phyloP scores from a whole-genome alignment of 257 asterid species.

The Apocynum venetum region DNA sequence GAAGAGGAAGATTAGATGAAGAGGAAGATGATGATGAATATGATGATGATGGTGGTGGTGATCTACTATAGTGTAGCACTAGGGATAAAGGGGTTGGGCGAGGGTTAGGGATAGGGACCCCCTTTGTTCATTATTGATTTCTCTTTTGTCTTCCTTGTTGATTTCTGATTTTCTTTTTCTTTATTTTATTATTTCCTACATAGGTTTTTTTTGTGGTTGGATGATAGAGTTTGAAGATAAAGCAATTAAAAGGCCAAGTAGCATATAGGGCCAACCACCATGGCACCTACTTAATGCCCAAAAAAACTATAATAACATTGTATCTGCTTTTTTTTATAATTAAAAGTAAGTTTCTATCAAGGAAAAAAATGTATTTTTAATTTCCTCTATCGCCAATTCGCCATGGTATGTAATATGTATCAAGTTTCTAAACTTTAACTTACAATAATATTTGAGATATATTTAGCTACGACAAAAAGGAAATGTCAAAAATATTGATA shows the following conservation, averaged over 20 bases:
- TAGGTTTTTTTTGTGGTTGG: conserved; percentile 60
- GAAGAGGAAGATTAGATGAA: neutral
- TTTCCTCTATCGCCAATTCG: no score
- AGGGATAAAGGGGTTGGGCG: conserved; percentile 8
- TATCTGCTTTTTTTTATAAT: conserved; percentile 16
- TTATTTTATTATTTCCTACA: conserved; percentile 5
- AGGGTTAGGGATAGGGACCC: conserved; percentile 23
- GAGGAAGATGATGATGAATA: conserved; percentile 18
- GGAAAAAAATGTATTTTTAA: neutral
- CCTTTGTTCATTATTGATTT: conserved; percentile 60
- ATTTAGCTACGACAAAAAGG: neutral
- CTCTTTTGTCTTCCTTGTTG: conserved; percentile 42
- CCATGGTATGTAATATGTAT: neutral
- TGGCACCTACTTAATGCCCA: conserved; percentile 65
- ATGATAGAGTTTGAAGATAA: conserved; percentile 66
- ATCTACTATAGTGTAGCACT: conserved; percentile 23
- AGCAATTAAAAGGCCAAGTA: conserved; percentile 59
- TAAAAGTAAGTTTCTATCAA: conserved; percentile 5
- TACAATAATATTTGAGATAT: conserved; percentile 1
- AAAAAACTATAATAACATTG: conserved; percentile 35
- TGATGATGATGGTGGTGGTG: conserved; percentile 25
- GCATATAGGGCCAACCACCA: conserved; percentile 66
- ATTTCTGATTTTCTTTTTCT: neutral
- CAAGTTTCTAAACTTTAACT: neutral
- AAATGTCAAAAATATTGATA: neutral